Percentiles rank a stretch among this genome's conserved stretches.
Evolutionary conservation across 345 rosid genomes (phyloP).

Genomic region (Gossypium australe): DNA sequence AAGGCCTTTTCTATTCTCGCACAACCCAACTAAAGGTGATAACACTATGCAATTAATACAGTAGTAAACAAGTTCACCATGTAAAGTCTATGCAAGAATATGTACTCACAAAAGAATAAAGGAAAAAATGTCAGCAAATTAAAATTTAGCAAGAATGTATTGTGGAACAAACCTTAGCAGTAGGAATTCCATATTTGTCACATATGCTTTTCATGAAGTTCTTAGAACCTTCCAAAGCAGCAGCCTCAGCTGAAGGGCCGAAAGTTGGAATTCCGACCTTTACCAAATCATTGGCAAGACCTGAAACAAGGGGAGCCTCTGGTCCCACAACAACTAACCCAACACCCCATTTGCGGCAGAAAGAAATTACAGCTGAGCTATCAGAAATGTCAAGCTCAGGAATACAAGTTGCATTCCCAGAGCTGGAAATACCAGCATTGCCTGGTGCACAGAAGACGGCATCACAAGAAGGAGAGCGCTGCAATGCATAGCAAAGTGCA

Average conservation of each 20-base stretch:
- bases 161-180: conserved; percentile 65
- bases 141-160: not conserved
- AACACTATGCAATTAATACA: not conserved
- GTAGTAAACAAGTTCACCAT: not conserved
- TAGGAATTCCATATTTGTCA: conserved; percentile 81
- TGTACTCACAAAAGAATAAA: not conserved
- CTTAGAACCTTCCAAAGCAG: conserved; percentile 96
- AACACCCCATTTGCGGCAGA: conserved; percentile 54
- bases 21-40: not conserved
- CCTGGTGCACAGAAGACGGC: conserved; percentile 91
- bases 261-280: conserved; percentile 70
- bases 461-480: conserved; percentile 65
- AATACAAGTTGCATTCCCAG: conserved; percentile 79
- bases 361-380: conserved; percentile 59
- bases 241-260: conserved; percentile 95
- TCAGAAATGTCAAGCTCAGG: conserved; percentile 55
- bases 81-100: not conserved
- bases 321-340: conserved; percentile 91
- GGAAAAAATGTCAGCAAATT: not conserved
- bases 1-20: not conserved
- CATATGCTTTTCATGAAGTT: conserved; percentile 88
- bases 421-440: conserved; percentile 74
- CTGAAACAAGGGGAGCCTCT: conserved; percentile 90
- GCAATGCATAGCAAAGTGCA: conserved; percentile 80
- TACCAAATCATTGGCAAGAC: conserved; percentile 70